Evolutionary conservation across 768 basidiomycete species (phyloP).

Genomic region (Chalciporus piperatus): DNA sequence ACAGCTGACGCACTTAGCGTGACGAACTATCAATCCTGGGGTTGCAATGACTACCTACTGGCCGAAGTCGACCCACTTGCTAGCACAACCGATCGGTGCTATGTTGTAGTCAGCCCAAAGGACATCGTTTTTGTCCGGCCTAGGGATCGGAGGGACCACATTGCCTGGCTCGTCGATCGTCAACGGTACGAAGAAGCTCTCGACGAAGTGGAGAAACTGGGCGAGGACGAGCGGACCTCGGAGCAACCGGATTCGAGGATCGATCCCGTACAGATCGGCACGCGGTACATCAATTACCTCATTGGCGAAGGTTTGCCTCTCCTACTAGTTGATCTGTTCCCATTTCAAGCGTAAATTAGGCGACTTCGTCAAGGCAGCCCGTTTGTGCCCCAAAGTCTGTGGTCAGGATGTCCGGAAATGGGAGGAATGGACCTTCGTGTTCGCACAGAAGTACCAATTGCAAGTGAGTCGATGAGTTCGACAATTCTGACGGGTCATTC

Average conservation of each 20-base stretch:
- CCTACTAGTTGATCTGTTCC: not conserved
- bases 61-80: slow-evolving; percentile 42
- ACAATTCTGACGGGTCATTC: not conserved
- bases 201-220: slow-evolving; percentile 69
- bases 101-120: slow-evolving; percentile 82
- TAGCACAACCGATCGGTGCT: slow-evolving; percentile 45
- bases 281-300: slow-evolving; percentile 85
- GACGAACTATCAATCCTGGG: slow-evolving; percentile 75
- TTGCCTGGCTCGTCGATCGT: slow-evolving; percentile 88
- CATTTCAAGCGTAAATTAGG: slow-evolving; percentile 32
- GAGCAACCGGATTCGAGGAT: slow-evolving; percentile 41
- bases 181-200: slow-evolving; percentile 88
- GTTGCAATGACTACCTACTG: slow-evolving; percentile 89
- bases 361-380: slow-evolving; percentile 76
- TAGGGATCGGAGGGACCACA: slow-evolving; percentile 85
- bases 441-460: slow-evolving; percentile 76
- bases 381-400: slow-evolving; percentile 82
- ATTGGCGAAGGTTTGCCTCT: slow-evolving; percentile 62
- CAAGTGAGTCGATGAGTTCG: slow-evolving; percentile 48
- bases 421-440: slow-evolving; percentile 95
- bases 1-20: slow-evolving; percentile 81
- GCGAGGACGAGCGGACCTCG: slow-evolving; percentile 22
- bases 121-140: slow-evolving; percentile 86
- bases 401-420: slow-evolving; percentile 77
- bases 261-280: slow-evolving; percentile 69